A percentile compares a stretch with the other conserved stretches of the same genome.
Conservation (phyloP, 1,284 basidiomycete genomes). For the Cutaneotrichosporon sp. region DNA sequence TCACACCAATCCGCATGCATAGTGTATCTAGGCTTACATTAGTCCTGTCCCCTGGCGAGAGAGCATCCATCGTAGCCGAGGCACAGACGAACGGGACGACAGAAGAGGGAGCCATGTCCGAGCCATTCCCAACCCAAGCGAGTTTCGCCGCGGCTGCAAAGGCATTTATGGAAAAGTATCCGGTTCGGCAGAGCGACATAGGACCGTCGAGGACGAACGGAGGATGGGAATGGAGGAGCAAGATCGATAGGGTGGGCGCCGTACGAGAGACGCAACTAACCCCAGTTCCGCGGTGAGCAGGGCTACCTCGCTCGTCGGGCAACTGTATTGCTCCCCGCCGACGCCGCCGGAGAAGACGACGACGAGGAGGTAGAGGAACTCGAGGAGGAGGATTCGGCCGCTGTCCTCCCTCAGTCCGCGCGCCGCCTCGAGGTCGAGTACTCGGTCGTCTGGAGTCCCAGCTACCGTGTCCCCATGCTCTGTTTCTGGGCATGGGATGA, state of each 20-base stretch:
- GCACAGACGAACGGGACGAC: no score
- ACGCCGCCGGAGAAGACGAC: background rate
- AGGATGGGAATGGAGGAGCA: slow-evolving; percentile 28
- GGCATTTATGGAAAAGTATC: slow-evolving; percentile 13
- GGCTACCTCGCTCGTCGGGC: slow-evolving; percentile 26
- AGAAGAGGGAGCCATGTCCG: no score
- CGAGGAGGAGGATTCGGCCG: slow-evolving; percentile 16
- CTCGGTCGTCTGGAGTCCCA: slow-evolving; percentile 27
- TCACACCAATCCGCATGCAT: slow-evolving; percentile 6
- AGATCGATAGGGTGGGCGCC: slow-evolving; percentile 16
- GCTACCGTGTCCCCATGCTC: slow-evolving; percentile 31
- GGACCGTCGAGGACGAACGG: slow-evolving; percentile 24
- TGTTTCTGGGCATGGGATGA: slow-evolving; percentile 32
- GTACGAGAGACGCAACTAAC: slow-evolving; percentile 2
- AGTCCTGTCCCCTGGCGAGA: background rate
- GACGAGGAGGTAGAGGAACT: background rate
- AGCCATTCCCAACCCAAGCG: slow-evolving; percentile 10
- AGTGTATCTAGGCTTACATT: background rate
- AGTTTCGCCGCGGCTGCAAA: slow-evolving; percentile 6
- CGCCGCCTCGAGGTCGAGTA: slow-evolving; percentile 20
- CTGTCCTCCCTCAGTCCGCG: background rate
- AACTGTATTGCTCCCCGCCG: slow-evolving; percentile 4
- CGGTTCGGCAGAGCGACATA: background rate
- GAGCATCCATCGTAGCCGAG: no score
- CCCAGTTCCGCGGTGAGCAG: slow-evolving; percentile 13